Evolutionary conservation across 257 asterid species (phyloP).

Genomic region (Gentiana dahurica): DNA sequence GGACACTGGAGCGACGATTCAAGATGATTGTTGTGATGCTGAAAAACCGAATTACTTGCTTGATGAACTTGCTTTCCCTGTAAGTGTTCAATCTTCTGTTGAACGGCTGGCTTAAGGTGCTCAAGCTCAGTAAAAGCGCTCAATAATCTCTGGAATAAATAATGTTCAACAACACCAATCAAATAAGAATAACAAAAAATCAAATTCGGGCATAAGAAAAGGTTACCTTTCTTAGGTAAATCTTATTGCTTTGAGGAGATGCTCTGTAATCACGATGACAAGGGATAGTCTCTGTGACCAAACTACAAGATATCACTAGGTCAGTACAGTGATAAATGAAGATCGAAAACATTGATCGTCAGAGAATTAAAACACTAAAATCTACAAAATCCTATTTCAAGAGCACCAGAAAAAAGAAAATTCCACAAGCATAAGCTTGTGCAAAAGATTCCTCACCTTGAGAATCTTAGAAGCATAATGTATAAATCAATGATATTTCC

Average conservation of each 20-base stretch:
- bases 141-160: conserved; percentile 41
- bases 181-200: conserved; percentile 1
- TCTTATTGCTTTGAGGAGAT: conserved; percentile 45
- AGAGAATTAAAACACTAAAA: conserved; percentile 11
- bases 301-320: conserved; percentile 22
- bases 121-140: conserved; percentile 78
- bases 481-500: conserved; percentile 67
- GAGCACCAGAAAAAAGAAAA: conserved; percentile 4
- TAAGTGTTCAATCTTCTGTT: conserved; percentile 51
- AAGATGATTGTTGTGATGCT: conserved; percentile 25
- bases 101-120: conserved; percentile 69
- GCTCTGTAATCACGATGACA: conserved; percentile 72
- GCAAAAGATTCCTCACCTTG: conserved; percentile 56
- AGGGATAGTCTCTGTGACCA: conserved; percentile 94
- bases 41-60: conserved; percentile 25
- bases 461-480: conserved; percentile 85
- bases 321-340: conserved; percentile 24
- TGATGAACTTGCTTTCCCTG: conserved; percentile 33
- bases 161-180: conserved; percentile 2
- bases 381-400: neutral
- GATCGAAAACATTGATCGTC: conserved; percentile 7
- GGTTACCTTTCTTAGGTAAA: conserved; percentile 49
- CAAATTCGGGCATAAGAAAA: neutral
- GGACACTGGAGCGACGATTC: conserved; percentile 35
- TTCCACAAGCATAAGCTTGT: too few species aligned